Conservation (phyloP, 176 grass and related monocot genomes). For the Tillandsia fasciculata region DNA sequence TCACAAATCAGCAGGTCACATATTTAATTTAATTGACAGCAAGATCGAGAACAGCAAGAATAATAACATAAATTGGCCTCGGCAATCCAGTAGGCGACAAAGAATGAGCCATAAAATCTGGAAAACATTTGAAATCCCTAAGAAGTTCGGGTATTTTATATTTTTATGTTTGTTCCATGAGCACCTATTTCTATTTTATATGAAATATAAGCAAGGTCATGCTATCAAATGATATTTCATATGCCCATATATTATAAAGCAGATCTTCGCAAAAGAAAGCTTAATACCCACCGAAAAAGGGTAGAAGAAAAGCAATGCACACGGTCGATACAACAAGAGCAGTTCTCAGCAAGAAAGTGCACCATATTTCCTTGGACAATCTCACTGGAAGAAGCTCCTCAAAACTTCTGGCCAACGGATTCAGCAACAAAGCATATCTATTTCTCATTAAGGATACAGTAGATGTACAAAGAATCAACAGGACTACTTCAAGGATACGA, state of each 20-base stretch:
- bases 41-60: not conserved
- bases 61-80: not conserved
- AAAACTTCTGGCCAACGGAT: slow-evolving; percentile 78
- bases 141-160: too few relatives aligned
- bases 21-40: slow-evolving; percentile 4
- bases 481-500: slow-evolving; percentile 11
- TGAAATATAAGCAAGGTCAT: not conserved
- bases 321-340: slow-evolving; percentile 64
- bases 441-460: slow-evolving; percentile 42
- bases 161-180: too few relatives aligned
- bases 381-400: slow-evolving; percentile 61
- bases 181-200: too few relatives aligned
- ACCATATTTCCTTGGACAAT: slow-evolving; percentile 38
- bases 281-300: slow-evolving; percentile 62
- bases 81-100: too few relatives aligned
- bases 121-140: too few relatives aligned
- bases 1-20: not conserved
- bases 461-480: not conserved
- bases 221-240: not conserved
- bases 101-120: too few relatives aligned
- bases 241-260: slow-evolving; percentile 1
- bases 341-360: slow-evolving; percentile 47
- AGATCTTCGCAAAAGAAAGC: not conserved
- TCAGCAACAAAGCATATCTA: slow-evolving; percentile 79
- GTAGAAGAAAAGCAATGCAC: slow-evolving; percentile 75